Conservation (phyloP, 2,329 filamentous ascomycete species). For the Penicillium capsulatum region DNA sequence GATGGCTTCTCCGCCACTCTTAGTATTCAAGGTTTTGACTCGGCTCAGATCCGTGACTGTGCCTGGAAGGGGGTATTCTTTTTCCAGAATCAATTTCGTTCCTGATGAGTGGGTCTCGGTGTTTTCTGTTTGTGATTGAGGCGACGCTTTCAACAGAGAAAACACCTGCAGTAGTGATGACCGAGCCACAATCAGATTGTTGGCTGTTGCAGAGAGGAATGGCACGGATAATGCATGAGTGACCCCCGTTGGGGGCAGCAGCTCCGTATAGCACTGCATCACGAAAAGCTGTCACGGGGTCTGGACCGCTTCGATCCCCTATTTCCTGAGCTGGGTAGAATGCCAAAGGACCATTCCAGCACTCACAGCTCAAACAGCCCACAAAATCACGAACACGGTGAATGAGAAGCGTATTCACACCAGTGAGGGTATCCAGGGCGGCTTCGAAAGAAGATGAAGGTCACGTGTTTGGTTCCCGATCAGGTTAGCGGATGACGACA, state of each 20-base stretch:
- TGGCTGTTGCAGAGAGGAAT: conserved; percentile 69
- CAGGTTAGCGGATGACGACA: conserved; percentile 19
- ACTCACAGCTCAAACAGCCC: background rate
- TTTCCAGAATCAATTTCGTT: conserved; percentile 76
- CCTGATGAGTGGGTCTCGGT: conserved; percentile 52
- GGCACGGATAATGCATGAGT: conserved; percentile 78
- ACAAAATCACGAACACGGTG: background rate
- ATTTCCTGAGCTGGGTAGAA: background rate
- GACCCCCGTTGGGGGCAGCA: conserved; percentile 89
- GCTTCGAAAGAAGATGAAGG: background rate
- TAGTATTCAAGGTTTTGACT: conserved; percentile 67
- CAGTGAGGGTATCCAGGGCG: conserved; percentile 7
- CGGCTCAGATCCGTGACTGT: conserved; percentile 78
- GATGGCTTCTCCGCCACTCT: conserved; percentile 77
- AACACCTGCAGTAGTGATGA: conserved; percentile 93
- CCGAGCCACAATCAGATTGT: conserved; percentile 86
- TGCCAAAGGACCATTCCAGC: background rate
- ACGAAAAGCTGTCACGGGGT: conserved; percentile 2
- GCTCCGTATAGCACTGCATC: conserved; percentile 98
- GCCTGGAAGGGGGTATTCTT: conserved; percentile 78
- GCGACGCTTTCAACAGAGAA: conserved; percentile 58
- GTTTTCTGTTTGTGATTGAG: conserved; percentile 42
- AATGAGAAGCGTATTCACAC: background rate
- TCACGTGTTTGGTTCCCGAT: conserved; percentile 15
- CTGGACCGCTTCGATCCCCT: conserved; percentile 4